Conservation (phyloP, 768 basidiomycete genomes). For the Boletus sp. region DNA sequence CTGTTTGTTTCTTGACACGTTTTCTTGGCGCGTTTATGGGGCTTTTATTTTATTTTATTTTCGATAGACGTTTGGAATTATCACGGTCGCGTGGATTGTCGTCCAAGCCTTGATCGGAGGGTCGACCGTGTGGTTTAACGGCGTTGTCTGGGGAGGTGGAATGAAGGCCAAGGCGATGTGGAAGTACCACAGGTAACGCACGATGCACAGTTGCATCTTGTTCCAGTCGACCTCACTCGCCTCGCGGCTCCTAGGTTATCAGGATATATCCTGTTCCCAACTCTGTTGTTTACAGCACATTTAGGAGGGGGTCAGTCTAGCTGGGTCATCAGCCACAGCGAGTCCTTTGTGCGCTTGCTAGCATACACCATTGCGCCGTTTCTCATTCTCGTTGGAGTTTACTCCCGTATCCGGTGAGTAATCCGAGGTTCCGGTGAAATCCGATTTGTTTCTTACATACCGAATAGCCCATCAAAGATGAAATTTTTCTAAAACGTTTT, state of each 20-base stretch:
- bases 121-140: slow-evolving; percentile 75
- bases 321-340: slow-evolving; percentile 47
- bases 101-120: slow-evolving; percentile 62
- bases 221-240: slow-evolving; percentile 1
- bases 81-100: slow-evolving; percentile 58
- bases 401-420: slow-evolving; percentile 50
- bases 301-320: slow-evolving; percentile 69
- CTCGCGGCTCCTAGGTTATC: slow-evolving; percentile 46
- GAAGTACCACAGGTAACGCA: slow-evolving; percentile 74
- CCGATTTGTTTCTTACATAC: background rate
- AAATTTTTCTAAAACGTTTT: slow-evolving; percentile 39
- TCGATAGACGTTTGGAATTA: slow-evolving; percentile 58
- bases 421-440: background rate
- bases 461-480: slow-evolving; percentile 60
- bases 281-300: slow-evolving; percentile 58
- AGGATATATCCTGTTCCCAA: slow-evolving; percentile 66
- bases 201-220: background rate
- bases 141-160: slow-evolving; percentile 67
- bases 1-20: too few species aligned
- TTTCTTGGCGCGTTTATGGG: too few species aligned
- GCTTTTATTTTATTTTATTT: background rate
- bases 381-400: slow-evolving; percentile 41
- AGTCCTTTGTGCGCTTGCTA: slow-evolving; percentile 40
- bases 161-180: slow-evolving; percentile 69
- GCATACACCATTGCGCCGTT: slow-evolving; percentile 57